Evolutionary conservation across 202 grass and related monocot genomes (phyloP).

Genomic region (Zizania palustris): DNA sequence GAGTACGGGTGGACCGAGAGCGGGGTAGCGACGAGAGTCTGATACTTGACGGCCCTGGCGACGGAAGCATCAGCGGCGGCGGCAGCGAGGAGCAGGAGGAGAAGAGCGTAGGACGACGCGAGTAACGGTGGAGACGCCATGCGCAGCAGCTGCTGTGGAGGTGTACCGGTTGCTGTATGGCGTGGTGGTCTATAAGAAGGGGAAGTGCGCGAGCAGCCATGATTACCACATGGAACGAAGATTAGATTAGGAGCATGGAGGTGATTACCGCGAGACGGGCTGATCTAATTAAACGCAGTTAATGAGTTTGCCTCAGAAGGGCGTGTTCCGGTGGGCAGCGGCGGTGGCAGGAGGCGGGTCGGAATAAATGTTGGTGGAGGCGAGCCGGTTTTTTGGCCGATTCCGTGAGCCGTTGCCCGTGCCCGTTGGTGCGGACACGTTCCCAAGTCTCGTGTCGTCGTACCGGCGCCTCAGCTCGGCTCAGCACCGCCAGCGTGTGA

Average conservation of each 20-base stretch:
- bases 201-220: background rate
- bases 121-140: slow-evolving; percentile 37
- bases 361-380: too few species aligned
- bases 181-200: slow-evolving; percentile 46
- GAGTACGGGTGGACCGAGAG: slow-evolving; percentile 38
- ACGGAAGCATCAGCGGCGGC: slow-evolving; percentile 12
- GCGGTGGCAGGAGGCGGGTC: too few species aligned
- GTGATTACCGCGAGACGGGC: background rate
- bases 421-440: too few species aligned
- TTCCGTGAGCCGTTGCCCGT: too few species aligned
- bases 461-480: too few species aligned
- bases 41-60: slow-evolving; percentile 25
- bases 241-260: background rate
- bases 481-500: too few species aligned
- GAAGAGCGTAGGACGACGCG: slow-evolving; percentile 23
- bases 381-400: too few species aligned
- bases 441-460: too few species aligned
- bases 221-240: background rate
- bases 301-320: too few species aligned
- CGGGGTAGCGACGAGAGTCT: slow-evolving; percentile 43
- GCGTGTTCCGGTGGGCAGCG: too few species aligned
- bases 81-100: slow-evolving; percentile 32
- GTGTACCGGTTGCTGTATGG: background rate
- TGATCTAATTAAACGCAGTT: too few species aligned
- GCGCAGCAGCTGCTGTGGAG: background rate